phyloP scores from a whole-genome alignment of 1,284 basidiomycete genomes.

The Erythrobasidium hasegawianum region DNA sequence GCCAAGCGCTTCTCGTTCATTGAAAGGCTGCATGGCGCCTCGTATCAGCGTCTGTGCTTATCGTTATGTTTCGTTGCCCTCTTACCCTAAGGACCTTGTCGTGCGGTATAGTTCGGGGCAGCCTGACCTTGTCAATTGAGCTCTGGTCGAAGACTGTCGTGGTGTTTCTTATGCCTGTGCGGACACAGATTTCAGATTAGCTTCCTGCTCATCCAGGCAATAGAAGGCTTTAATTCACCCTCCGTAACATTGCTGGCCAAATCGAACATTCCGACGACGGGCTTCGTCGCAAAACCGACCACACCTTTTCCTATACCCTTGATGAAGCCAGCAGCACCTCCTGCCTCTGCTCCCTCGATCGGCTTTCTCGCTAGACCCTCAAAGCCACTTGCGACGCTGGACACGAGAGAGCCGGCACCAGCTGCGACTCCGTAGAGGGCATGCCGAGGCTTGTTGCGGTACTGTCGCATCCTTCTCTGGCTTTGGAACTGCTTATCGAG shows the following conservation, averaged over 20 bases:
- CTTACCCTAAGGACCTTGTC: conserved; percentile 80
- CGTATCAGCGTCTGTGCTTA: too few relatives aligned
- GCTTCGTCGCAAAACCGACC: conserved; percentile 92
- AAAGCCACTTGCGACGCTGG: conserved; percentile 88
- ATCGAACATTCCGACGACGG: conserved; percentile 94
- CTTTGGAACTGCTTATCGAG: conserved; percentile 95
- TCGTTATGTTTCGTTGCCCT: too few relatives aligned
- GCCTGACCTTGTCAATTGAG: conserved; percentile 78
- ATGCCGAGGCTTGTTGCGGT: conserved; percentile 91
- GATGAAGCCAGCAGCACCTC: conserved; percentile 93
- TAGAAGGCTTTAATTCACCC: conserved; percentile 58
- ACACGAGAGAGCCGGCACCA: conserved; percentile 90
- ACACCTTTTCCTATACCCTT: conserved; percentile 96
- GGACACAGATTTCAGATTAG: too few relatives aligned
- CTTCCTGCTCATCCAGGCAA: too few relatives aligned
- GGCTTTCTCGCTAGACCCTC: conserved; percentile 87
- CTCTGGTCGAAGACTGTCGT: conserved; percentile 96
- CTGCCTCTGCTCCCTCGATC: conserved; percentile 91
- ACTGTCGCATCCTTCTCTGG: conserved; percentile 77
- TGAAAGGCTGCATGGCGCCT: conserved; percentile 71
- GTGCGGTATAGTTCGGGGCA: conserved; percentile 80
- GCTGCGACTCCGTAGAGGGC: conserved; percentile 94
- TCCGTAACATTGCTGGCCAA: conserved; percentile 93
- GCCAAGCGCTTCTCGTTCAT: conserved; percentile 81
- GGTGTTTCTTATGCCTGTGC: conserved; percentile 86